Percentiles rank a stretch among this genome's conserved stretches.
These are phyloP conservation scores for Ophiocordyceps camponoti-saundersi DNA, from an alignment of 2,329 filamentous ascomycete species.

Conservation along the genomic window DNA sequence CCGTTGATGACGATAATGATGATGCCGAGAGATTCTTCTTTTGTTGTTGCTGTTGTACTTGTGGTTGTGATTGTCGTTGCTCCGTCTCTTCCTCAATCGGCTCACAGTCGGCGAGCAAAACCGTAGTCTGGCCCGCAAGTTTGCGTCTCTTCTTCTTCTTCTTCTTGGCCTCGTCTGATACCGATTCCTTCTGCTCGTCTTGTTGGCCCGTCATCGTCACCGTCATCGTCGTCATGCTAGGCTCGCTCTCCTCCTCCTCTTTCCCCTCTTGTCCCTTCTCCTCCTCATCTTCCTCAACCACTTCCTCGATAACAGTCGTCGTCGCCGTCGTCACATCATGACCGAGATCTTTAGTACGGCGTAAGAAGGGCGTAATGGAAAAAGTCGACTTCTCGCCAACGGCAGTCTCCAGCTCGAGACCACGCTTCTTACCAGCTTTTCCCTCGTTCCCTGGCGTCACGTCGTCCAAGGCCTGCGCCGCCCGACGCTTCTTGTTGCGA, in stretches of 20 bases:
- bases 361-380: slow-evolving; percentile 87
- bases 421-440: slow-evolving; percentile 33
- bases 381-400: slow-evolving; percentile 81
- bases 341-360: slow-evolving; percentile 44
- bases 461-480: slow-evolving; percentile 28
- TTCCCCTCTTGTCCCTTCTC: slow-evolving; percentile 1
- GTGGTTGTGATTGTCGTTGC: background rate
- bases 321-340: slow-evolving; percentile 25
- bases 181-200: background rate
- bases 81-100: background rate
- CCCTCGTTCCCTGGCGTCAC: slow-evolving; percentile 28
- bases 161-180: slow-evolving; percentile 11
- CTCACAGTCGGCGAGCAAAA: background rate
- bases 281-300: slow-evolving; percentile 4
- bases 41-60: background rate
- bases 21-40: background rate
- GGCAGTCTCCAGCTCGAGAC: slow-evolving; percentile 26
- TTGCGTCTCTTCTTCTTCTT: slow-evolving; percentile 5
- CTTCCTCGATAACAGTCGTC: slow-evolving; percentile 30
- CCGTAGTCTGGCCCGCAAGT: background rate
- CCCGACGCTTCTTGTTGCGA: slow-evolving; percentile 26
- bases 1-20: no score
- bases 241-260: slow-evolving; percentile 9
- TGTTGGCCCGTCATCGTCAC: background rate
- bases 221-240: background rate